Evolutionary conservation across 2,329 filamentous ascomycete species (phyloP).

Genomic region (Mycosphaerella sp.): DNA sequence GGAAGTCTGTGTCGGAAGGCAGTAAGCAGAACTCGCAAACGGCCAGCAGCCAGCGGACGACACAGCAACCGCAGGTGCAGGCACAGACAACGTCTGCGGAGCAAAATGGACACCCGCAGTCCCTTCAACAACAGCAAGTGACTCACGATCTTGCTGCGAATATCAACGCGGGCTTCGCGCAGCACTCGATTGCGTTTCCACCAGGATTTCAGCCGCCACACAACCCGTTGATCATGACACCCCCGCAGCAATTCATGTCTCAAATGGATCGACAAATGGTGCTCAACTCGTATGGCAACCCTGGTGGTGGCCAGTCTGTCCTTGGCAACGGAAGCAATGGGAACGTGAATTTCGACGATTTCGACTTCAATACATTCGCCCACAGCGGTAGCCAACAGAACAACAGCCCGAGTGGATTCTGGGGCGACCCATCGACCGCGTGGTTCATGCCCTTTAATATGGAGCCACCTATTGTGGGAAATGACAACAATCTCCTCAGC

Average conservation of each 20-base stretch:
- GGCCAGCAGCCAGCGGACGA: constrained; percentile 18
- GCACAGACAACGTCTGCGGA: not conserved
- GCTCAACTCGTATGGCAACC: constrained; percentile 59
- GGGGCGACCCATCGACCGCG: constrained; percentile 50
- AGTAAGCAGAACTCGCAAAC: constrained; percentile 12
- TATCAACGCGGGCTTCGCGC: constrained; percentile 28
- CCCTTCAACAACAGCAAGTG: constrained; percentile 16
- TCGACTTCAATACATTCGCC: constrained; percentile 26
- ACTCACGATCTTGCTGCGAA: constrained; percentile 22
- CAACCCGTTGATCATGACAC: constrained; percentile 29
- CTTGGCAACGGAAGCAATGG: constrained; percentile 11
- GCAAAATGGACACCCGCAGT: not conserved
- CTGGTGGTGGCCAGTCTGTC: constrained; percentile 11
- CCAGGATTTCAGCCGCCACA: constrained; percentile 27
- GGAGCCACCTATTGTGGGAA: constrained; percentile 55
- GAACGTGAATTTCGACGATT: constrained; percentile 20
- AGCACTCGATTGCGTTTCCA: constrained; percentile 43
- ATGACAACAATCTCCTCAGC: constrained; percentile 33
- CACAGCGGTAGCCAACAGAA: constrained; percentile 6
- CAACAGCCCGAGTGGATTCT: constrained; percentile 22
- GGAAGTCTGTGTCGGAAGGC: constrained; percentile 28
- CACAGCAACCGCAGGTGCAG: constrained; percentile 26
- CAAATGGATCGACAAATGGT: constrained; percentile 71
- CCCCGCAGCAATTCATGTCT: constrained; percentile 48
- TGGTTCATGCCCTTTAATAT: constrained; percentile 96